Percentiles rank a stretch among this genome's conserved stretches.
These are phyloP conservation scores for Geosiphon pyriformis DNA, from an alignment of 192 early-diverging fungal genomes.

Conservation along the genomic window DNA sequence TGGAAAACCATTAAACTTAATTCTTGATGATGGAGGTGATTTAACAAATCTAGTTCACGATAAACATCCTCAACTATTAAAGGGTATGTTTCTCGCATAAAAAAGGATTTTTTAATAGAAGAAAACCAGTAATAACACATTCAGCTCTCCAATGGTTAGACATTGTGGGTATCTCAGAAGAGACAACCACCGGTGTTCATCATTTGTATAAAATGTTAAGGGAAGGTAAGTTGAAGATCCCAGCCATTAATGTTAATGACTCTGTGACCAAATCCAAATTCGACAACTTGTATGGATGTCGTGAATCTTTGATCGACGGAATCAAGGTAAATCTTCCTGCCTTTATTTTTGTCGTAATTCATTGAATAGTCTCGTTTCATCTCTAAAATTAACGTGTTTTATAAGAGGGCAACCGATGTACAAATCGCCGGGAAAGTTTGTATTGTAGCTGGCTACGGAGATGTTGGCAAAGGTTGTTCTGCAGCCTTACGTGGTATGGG, in stretches of 20 bases:
- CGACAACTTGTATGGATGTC: slow-evolving; percentile 99
- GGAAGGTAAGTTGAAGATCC: slow-evolving; percentile 93
- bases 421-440: slow-evolving; percentile 99
- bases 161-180: slow-evolving; percentile 95
- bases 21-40: slow-evolving; percentile 99
- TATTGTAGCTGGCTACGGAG: slow-evolving; percentile 98
- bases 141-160: too few species aligned
- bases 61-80: slow-evolving; percentile 85
- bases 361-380: too few species aligned
- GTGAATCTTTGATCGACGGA: slow-evolving; percentile 97
- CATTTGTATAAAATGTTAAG: slow-evolving; percentile 98
- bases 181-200: slow-evolving; percentile 99
- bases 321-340: slow-evolving; percentile 74
- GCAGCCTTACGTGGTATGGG: slow-evolving; percentile 97
- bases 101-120: too few species aligned
- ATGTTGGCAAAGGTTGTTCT: slow-evolving; percentile 99
- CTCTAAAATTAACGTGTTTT: too few species aligned
- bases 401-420: slow-evolving; percentile 89
- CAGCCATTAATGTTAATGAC: slow-evolving; percentile 99
- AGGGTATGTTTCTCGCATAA: slow-evolving; percentile 32
- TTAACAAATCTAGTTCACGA: slow-evolving; percentile 95
- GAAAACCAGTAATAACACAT: too few species aligned
- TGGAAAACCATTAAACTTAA: slow-evolving; percentile 93
- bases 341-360: too few species aligned
- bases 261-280: slow-evolving; percentile 99